Conservation (phyloP, 2,329 filamentous ascomycete species). For the Meredithiella fracta region DNA sequence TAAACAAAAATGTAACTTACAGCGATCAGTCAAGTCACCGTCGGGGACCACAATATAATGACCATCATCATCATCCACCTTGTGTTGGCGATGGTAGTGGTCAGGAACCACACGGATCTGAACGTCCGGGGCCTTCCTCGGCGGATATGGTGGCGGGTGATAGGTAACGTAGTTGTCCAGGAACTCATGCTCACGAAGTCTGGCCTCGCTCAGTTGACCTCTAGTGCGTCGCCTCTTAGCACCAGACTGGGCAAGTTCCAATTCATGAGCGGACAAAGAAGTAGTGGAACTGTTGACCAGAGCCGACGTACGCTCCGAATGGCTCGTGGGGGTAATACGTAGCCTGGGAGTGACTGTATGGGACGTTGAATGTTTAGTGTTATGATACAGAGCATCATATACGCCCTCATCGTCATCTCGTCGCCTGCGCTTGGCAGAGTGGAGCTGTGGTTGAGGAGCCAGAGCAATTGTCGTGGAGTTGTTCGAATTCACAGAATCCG, state of each 20-base stretch:
- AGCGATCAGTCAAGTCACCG: conserved; percentile 72
- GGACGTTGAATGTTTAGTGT: conserved; percentile 50
- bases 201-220: conserved; percentile 66
- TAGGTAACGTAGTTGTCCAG: conserved; percentile 63
- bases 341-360: conserved; percentile 57
- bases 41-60: conserved; percentile 91
- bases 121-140: conserved; percentile 77
- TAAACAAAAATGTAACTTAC: conserved; percentile 29
- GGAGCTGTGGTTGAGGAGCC: conserved; percentile 22
- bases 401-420: conserved; percentile 35
- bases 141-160: conserved; percentile 70
- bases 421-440: conserved; percentile 59
- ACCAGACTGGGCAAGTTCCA: conserved; percentile 45
- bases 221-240: conserved; percentile 83
- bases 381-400: conserved; percentile 53
- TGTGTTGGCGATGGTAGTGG: conserved; percentile 40
- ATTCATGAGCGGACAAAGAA: conserved; percentile 55
- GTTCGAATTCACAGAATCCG: conserved; percentile 22
- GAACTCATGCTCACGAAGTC: conserved; percentile 56
- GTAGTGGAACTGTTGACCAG: conserved; percentile 80
- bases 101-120: conserved; percentile 44
- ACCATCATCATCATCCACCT: conserved; percentile 90
- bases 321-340: conserved; percentile 47
- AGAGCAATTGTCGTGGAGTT: conserved; percentile 17
- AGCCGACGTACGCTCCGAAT: conserved; percentile 64